Base-by-base conservation (phyloP, 2,329 filamentous ascomycete genomes). In the Colletotrichum tofieldiae region DNA sequence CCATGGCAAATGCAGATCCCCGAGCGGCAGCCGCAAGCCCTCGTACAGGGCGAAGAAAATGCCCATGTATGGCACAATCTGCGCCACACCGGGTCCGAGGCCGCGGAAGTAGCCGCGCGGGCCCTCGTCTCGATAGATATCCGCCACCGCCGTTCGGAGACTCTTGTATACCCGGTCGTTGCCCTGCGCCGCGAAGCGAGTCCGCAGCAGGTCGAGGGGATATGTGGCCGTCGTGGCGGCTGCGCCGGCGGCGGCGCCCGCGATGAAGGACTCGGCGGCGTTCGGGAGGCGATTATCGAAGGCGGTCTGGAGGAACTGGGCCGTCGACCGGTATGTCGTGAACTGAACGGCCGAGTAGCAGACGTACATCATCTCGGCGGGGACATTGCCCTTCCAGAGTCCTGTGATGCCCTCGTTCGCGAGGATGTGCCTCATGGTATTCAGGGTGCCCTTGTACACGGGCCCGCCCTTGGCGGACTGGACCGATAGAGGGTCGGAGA, bases 311-410 rank as follows among this genome's bases (percentile, higher is more conserved):
- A 98, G 88, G 32, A 91, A 84, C 75, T 94, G 84, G 1, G 93
- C 93, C 32, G 90, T 88, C 63, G 90, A 91, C 69, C 94, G 93
- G 85, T 99, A 99, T 37, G 93, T 88, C 39, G 93, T 92, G 86
- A 99, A 99, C 83, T 99, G 96, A 43, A 94, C 86, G 74, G 93
- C 93, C 74, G 94, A 93, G 84, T 98, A 99, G 81, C 91, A 92
- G 75, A 99, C 88, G 84, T 99, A 99, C 84, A 99, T 91, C 74
- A 96, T 84, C 87, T 98, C 96, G 63, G 96, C 96, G 49, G 96
- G 95, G 71, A 99, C 91, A 81, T 99, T 99, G 80, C 96, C 96
- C 86, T 98, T 98, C 96, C 96, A 99, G 75, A 99, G 89, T 39
- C 91, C 93, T 65, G 93, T 92, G 76, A 98, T 80, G 52, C 96